Conservation (phyloP, 2,329 filamentous ascomycete species). For the Stagonosporopsis vannaccii region DNA sequence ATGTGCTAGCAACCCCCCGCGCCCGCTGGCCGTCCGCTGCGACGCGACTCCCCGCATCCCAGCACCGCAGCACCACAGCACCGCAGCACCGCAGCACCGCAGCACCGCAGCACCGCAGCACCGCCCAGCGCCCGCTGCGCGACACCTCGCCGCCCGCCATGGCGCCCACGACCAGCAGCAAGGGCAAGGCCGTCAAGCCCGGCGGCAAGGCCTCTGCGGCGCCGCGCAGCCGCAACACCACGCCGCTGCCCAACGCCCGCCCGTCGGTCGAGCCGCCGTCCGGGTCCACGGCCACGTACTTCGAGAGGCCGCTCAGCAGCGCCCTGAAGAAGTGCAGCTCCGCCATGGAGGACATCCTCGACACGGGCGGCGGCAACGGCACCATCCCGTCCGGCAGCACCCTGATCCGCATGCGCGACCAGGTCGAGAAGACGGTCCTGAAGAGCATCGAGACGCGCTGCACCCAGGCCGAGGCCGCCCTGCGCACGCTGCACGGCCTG, state of each 20-base stretch:
- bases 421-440: slow-evolving; percentile 65
- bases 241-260: slow-evolving; percentile 67
- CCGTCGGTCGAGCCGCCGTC: slow-evolving; percentile 50
- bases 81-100: too few relatives aligned
- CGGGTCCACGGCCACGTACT: slow-evolving; percentile 62
- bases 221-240: slow-evolving; percentile 76
- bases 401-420: slow-evolving; percentile 69
- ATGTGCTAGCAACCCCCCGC: not conserved
- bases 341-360: slow-evolving; percentile 74
- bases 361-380: slow-evolving; percentile 63
- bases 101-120: too few relatives aligned
- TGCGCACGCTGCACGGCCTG: slow-evolving; percentile 72
- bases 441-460: slow-evolving; percentile 60
- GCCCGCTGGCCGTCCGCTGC: slow-evolving; percentile 1
- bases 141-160: slow-evolving; percentile 24
- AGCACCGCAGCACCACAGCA: too few relatives aligned
- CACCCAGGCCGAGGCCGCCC: slow-evolving; percentile 73
- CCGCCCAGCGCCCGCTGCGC: not conserved
- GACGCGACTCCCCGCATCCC: slow-evolving; percentile 6
- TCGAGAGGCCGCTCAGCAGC: slow-evolving; percentile 66
- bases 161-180: slow-evolving; percentile 48
- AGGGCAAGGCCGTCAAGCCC: slow-evolving; percentile 61
- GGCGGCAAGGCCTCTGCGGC: slow-evolving; percentile 38
- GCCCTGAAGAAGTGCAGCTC: slow-evolving; percentile 64
- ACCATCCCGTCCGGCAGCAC: slow-evolving; percentile 65